Conservation (phyloP, 2,329 filamentous ascomycete genomes). For the Pseudopyrenochaeta lycopersici region DNA sequence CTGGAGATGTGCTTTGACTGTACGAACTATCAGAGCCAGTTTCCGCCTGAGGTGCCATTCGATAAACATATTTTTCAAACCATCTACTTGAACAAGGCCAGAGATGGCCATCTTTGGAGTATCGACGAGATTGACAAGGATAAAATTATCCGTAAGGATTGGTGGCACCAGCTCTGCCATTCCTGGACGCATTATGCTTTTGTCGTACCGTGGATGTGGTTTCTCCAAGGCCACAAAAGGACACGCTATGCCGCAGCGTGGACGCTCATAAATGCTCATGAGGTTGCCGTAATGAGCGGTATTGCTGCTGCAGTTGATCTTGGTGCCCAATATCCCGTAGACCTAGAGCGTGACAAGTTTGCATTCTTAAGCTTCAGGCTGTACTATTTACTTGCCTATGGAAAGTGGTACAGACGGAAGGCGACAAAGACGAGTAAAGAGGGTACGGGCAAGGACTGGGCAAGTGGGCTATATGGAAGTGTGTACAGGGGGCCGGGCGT, state of each 20-base stretch:
- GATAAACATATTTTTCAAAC: constrained; percentile 75
- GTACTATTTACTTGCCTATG: constrained; percentile 69
- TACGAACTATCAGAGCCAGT: constrained; percentile 78
- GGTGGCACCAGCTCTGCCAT: constrained; percentile 74
- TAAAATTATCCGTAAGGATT: constrained; percentile 70
- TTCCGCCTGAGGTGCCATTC: constrained; percentile 63
- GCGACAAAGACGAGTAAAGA: constrained; percentile 54
- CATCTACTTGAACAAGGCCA: constrained; percentile 69
- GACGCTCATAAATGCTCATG: constrained; percentile 76
- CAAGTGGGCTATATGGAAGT: constrained; percentile 66
- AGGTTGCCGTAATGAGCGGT: constrained; percentile 74
- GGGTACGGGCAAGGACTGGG: constrained; percentile 64
- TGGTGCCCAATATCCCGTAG: constrained; percentile 70
- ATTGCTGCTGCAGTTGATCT: constrained; percentile 75
- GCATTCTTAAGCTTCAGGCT: constrained; percentile 68
- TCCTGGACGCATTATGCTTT: constrained; percentile 70
- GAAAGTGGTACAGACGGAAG: constrained; percentile 65
- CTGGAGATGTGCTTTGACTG: constrained; percentile 75
- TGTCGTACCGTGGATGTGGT: constrained; percentile 76
- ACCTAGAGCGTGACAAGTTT: constrained; percentile 69
- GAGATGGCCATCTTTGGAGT: constrained; percentile 65
- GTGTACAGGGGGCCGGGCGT: constrained; percentile 69
- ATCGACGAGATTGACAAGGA: constrained; percentile 65
- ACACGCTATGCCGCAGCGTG: constrained; percentile 73
- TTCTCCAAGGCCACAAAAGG: constrained; percentile 70